phyloP scores from a whole-genome alignment of 2,329 filamentous ascomycete genomes.

The Fusarium sp. region DNA sequence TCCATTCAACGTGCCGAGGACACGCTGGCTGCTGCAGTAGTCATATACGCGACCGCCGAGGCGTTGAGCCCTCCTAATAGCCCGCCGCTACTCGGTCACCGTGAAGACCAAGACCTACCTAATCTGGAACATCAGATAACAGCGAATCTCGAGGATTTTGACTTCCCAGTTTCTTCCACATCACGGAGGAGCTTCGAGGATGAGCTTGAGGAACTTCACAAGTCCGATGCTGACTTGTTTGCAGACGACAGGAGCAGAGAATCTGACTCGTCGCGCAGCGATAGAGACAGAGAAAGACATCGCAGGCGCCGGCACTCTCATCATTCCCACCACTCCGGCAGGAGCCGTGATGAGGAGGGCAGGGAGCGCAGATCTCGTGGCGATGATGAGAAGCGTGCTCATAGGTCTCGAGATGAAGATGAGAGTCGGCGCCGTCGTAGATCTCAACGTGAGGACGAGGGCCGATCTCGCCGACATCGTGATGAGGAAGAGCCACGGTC shows the following conservation, averaged over 20 bases:
- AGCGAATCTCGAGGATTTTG: conserved; percentile 46
- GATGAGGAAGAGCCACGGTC: conserved; percentile 37
- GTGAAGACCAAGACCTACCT: conserved; percentile 47
- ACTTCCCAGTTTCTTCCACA: conserved; percentile 53
- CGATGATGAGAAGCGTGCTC: conserved; percentile 46
- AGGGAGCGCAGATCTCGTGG: conserved; percentile 46
- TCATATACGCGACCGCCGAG: conserved; percentile 68
- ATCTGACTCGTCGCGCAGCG: conserved; percentile 53
- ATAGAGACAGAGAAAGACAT: conserved; percentile 59
- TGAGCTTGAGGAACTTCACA: conserved; percentile 59
- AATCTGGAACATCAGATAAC: conserved; percentile 48
- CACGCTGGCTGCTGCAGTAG: conserved; percentile 67
- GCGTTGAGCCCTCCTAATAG: conserved; percentile 61
- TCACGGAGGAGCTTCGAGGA: conserved; percentile 55
- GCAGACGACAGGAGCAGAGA: conserved; percentile 66
- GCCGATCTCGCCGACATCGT: conserved; percentile 36
- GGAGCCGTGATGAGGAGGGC: conserved; percentile 52
- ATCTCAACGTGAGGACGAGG: conserved; percentile 41
- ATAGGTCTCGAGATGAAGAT: conserved; percentile 39
- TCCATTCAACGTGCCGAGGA: conserved; percentile 67
- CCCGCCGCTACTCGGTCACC: conserved; percentile 46
- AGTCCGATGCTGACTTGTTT: conserved; percentile 70
- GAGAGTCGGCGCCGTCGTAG: conserved; percentile 50
- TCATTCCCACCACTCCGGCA: conserved; percentile 52
- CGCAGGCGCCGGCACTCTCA: conserved; percentile 61